A percentile compares a stretch with the other conserved stretches of the same genome.
phyloP scores from a whole-genome alignment of 805 yeast genomes.

The Metschnikowia chrysomelidarum region DNA sequence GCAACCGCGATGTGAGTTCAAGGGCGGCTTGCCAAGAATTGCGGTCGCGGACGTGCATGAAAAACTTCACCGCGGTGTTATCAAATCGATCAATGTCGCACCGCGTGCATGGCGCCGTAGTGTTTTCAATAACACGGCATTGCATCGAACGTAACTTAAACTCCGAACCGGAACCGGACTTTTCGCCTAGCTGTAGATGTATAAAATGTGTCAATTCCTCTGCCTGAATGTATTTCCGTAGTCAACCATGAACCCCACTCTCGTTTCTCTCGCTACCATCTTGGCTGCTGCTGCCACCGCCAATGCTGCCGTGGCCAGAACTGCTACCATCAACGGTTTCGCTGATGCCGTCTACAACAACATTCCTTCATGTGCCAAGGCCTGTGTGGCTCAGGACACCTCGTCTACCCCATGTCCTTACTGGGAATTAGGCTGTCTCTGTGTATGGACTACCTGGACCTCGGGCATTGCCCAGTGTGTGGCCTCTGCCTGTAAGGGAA shows the following conservation, averaged over 20 bases:
- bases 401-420: constrained; percentile 15
- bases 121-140: no score
- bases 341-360: constrained; percentile 21
- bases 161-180: no score
- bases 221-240: no score
- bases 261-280: constrained; percentile 11
- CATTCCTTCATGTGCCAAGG: constrained; percentile 14
- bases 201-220: no score
- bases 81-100: no score
- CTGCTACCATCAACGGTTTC: constrained; percentile 42
- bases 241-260: constrained; percentile 5
- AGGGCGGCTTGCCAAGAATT: no score
- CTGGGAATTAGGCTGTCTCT: constrained; percentile 19
- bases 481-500: constrained; percentile 13
- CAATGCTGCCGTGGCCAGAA: constrained; percentile 20
- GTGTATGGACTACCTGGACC: constrained; percentile 13
- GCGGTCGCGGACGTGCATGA: no score
- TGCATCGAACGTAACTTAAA: no score
- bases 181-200: no score
- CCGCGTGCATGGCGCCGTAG: no score
- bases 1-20: no score
- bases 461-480: constrained; percentile 13
- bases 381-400: constrained; percentile 11
- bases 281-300: constrained; percentile 11
- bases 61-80: no score